Percentiles rank a stretch among this genome's conserved stretches.
phyloP scores from a whole-genome alignment of 768 basidiomycete species.

The Pulveroboletus sp. region DNA sequence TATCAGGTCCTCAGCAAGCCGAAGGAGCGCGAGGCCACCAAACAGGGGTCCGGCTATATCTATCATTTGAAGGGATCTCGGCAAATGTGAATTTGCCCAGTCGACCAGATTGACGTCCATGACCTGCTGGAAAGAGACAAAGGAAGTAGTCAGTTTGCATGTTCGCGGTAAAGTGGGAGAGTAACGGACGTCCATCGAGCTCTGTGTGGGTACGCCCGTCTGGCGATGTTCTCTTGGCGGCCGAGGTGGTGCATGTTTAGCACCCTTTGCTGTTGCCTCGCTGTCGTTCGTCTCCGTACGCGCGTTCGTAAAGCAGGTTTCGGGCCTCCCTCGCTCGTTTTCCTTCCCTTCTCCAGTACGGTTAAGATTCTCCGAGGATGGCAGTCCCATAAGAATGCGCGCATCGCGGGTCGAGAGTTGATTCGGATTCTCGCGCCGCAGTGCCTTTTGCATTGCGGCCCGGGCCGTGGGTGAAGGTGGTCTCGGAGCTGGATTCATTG shows the following conservation, averaged over 20 bases:
- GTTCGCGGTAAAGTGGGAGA: not conserved
- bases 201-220: constrained; percentile 28
- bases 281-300: constrained; percentile 17
- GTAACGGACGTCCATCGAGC: constrained; percentile 15
- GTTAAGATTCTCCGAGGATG: constrained; percentile 23
- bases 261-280: constrained; percentile 13
- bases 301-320: constrained; percentile 52
- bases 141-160: not conserved
- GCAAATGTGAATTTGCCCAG: constrained; percentile 88
- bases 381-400: constrained; percentile 65
- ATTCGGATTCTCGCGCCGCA: constrained; percentile 80
- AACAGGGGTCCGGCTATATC: constrained; percentile 42
- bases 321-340: constrained; percentile 46
- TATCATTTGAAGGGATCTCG: constrained; percentile 52
- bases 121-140: not conserved
- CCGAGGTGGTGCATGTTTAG: constrained; percentile 47
- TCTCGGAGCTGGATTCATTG: constrained; percentile 93
- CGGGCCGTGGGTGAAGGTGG: constrained; percentile 89
- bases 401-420: constrained; percentile 79
- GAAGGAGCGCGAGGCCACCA: constrained; percentile 74
- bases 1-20: constrained; percentile 79
- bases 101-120: constrained; percentile 59
- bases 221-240: constrained; percentile 64
- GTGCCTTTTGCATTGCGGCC: constrained; percentile 81
- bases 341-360: constrained; percentile 23